These are phyloP conservation scores for Picea glauca DNA, from an alignment of 75 land plant genomes.

Conservation along the genomic window DNA sequence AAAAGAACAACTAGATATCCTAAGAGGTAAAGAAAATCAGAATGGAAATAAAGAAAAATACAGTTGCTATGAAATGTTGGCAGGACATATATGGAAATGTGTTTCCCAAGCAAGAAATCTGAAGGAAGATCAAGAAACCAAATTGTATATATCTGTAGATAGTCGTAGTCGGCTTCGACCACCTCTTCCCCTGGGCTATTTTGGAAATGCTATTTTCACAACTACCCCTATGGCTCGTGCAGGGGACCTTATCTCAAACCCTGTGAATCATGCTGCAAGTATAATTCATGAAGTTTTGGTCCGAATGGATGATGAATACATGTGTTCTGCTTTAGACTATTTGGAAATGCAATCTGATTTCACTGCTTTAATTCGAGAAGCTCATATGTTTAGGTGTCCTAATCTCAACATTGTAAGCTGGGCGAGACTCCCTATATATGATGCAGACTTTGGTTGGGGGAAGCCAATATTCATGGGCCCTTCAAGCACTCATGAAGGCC, in stretches of 20 bases:
- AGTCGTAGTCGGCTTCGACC: conserved; percentile 14
- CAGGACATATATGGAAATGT: conserved; percentile 62
- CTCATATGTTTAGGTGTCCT: conserved; percentile 52
- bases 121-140: conserved; percentile 29
- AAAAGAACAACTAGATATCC: no score
- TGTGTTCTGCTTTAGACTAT: conserved; percentile 46
- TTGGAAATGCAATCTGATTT: conserved; percentile 53
- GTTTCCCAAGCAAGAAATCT: conserved; percentile 32
- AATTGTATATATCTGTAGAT: conserved; percentile 65
- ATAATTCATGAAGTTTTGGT: conserved; percentile 28
- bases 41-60: conserved; percentile 5
- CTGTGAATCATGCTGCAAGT: conserved; percentile 17
- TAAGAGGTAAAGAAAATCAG: no score
- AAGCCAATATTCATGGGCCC: conserved; percentile 11
- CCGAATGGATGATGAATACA: conserved; percentile 29
- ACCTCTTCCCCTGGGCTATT: no score
- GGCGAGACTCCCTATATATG: conserved; percentile 54
- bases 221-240: conserved; percentile 38
- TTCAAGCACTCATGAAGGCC: no score
- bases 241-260: conserved; percentile 30
- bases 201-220: conserved; percentile 12
- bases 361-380: conserved; percentile 43
- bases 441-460: conserved; percentile 84
- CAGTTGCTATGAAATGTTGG: conserved; percentile 49
- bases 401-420: conserved; percentile 65